These are phyloP conservation scores for Apiospora malaysiana DNA, from an alignment of 2,329 filamentous ascomycete genomes.

Conservation along the genomic window DNA sequence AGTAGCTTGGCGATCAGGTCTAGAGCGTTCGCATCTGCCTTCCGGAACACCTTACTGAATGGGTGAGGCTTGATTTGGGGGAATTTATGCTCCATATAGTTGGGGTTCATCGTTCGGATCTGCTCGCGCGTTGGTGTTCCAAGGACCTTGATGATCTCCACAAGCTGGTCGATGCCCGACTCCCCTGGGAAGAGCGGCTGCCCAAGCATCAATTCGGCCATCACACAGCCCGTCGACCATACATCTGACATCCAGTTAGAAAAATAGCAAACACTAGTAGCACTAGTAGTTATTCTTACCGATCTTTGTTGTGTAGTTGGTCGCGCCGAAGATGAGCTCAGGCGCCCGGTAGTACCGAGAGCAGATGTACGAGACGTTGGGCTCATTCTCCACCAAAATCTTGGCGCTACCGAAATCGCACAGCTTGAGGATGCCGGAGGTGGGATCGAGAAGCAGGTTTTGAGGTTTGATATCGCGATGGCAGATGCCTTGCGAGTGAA, in stretches of 20 bases:
- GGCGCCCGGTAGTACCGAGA: conserved; percentile 98
- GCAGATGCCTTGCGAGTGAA: conserved; percentile 98
- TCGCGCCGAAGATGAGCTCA: conserved; percentile 97
- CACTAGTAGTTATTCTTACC: conserved; percentile 63
- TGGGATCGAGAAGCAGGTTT: conserved; percentile 92
- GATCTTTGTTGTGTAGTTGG: conserved; percentile 99
- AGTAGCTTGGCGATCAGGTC: conserved; percentile 92
- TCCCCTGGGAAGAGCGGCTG: conserved; percentile 98
- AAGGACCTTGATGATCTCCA: conserved; percentile 99
- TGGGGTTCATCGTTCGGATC: conserved; percentile 99
- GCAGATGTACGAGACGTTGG: conserved; percentile 99
- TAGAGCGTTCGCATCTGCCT: conserved; percentile 90
- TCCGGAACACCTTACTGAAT: conserved; percentile 99
- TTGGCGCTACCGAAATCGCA: conserved; percentile 99
- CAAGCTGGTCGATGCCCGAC: conserved; percentile 96
- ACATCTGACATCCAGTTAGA: conserved; percentile 69
- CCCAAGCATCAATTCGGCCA: conserved; percentile 98
- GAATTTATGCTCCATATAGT: conserved; percentile 99
- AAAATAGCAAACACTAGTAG: conserved; percentile 20
- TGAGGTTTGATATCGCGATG: conserved; percentile 99
- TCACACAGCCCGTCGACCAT: conserved; percentile 98
- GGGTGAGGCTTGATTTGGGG: conserved; percentile 99
- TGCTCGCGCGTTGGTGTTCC: conserved; percentile 97
- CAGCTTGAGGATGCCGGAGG: conserved; percentile 90
- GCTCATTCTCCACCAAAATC: conserved; percentile 97